phyloP scores from a whole-genome alignment of 2,329 filamentous ascomycete species.

The Thielaviopsis euricoi region DNA sequence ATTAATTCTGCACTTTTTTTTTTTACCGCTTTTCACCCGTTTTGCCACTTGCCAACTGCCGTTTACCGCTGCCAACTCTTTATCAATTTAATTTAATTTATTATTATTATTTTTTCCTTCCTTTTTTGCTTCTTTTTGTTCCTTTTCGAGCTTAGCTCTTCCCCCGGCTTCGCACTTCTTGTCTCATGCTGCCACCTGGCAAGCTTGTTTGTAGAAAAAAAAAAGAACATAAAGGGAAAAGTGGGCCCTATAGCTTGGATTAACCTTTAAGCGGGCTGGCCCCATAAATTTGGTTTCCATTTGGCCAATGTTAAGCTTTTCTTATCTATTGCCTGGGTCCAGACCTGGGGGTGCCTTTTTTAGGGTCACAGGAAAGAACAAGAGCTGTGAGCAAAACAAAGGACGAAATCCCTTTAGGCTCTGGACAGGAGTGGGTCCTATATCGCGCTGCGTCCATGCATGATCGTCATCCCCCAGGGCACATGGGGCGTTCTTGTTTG shows the following conservation, averaged over 20 bases:
- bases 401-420: not conserved
- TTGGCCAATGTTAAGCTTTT: no score
- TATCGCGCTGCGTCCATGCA: not conserved
- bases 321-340: no score
- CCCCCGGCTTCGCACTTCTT: not conserved
- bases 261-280: no score
- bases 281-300: no score
- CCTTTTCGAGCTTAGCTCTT: not conserved
- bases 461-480: not conserved
- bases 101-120: no score
- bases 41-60: not conserved
- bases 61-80: not conserved
- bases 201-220: not conserved
- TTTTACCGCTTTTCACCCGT: not conserved
- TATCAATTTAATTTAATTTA: not conserved
- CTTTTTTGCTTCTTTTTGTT: not conserved
- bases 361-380: not conserved
- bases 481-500: not conserved
- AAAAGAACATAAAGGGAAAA: not conserved
- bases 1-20: not conserved
- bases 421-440: not conserved
- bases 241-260: no score
- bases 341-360: not conserved
- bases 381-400: not conserved
- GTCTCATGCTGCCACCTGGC: not conserved